Conservation (phyloP, 805 yeast species). For the Maudiozyma serrabonitensis region DNA sequence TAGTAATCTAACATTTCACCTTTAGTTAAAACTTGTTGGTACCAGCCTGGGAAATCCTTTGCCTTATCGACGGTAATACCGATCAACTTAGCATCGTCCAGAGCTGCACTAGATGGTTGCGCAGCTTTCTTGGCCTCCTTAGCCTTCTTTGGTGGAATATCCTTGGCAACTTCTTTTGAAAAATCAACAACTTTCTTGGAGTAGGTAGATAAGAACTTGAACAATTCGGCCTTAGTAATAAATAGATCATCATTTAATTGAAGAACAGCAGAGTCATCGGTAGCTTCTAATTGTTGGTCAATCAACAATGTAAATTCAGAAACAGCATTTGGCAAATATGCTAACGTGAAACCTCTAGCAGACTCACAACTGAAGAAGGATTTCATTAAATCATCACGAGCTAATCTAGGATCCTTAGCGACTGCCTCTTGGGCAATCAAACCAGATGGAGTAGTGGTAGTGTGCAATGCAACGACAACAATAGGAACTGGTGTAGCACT, state of each 20-base stretch:
- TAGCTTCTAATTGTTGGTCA: constrained; percentile 30
- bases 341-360: constrained; percentile 26
- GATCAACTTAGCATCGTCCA: constrained; percentile 80
- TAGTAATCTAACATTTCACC: constrained; percentile 98
- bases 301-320: constrained; percentile 22
- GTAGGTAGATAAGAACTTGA: constrained; percentile 32
- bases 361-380: constrained; percentile 35
- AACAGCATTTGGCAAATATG: constrained; percentile 32
- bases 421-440: constrained; percentile 56
- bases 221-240: constrained; percentile 22
- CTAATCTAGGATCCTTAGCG: constrained; percentile 80
- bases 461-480: constrained; percentile 62
- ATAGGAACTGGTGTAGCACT: constrained; percentile 71
- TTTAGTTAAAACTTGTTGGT: constrained; percentile 89
- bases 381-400: constrained; percentile 67
- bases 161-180: constrained; percentile 21
- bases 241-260: constrained; percentile 21
- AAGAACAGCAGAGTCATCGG: constrained; percentile 27
- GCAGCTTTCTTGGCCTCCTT: constrained; percentile 24
- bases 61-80: constrained; percentile 94
- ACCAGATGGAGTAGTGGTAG: constrained; percentile 61
- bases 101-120: constrained; percentile 36
- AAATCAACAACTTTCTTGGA: constrained; percentile 40
- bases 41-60: constrained; percentile 93
- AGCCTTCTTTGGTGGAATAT: constrained; percentile 24